phyloP scores from a whole-genome alignment of 2,329 filamentous ascomycete species.

The Monosporascus sp. region DNA sequence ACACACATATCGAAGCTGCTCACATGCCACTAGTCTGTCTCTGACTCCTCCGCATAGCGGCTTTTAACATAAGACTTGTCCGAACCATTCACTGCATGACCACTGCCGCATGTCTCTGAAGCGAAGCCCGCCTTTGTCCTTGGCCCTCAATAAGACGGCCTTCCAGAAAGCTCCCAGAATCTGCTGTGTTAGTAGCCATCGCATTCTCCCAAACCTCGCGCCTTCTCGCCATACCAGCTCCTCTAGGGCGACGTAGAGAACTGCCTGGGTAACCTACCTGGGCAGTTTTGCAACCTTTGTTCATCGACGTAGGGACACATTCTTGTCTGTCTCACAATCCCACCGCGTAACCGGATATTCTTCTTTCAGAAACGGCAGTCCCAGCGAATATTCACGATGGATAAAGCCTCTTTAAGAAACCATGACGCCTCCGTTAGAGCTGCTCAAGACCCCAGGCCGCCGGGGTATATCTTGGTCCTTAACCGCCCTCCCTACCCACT shows the following conservation, averaged over 20 bases:
- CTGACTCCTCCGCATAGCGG: not conserved
- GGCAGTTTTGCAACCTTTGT: not conserved
- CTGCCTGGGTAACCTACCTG: not conserved
- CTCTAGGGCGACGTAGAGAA: too few species aligned
- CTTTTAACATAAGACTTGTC: too few species aligned
- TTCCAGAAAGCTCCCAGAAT: not conserved
- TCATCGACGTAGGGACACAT: not conserved
- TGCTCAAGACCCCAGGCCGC: not conserved
- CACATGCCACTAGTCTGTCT: too few species aligned
- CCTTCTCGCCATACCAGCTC: too few species aligned
- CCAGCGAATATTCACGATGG: slow-evolving; percentile 9
- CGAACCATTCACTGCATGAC: not conserved
- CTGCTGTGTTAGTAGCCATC: too few species aligned
- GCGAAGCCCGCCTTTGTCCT: not conserved
- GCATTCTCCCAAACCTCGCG: too few species aligned
- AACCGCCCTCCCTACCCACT: not conserved
- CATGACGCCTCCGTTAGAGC: not conserved
- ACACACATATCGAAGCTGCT: too few species aligned
- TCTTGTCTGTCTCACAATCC: not conserved
- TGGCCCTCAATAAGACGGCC: not conserved
- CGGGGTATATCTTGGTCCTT: slow-evolving; percentile 6
- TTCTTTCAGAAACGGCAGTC: slow-evolving; percentile 11
- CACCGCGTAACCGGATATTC: not conserved
- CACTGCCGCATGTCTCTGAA: not conserved
- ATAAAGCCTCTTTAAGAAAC: slow-evolving; percentile 8